phyloP scores from a whole-genome alignment of 805 yeast genomes.

The Pichia pseudocactophila region DNA sequence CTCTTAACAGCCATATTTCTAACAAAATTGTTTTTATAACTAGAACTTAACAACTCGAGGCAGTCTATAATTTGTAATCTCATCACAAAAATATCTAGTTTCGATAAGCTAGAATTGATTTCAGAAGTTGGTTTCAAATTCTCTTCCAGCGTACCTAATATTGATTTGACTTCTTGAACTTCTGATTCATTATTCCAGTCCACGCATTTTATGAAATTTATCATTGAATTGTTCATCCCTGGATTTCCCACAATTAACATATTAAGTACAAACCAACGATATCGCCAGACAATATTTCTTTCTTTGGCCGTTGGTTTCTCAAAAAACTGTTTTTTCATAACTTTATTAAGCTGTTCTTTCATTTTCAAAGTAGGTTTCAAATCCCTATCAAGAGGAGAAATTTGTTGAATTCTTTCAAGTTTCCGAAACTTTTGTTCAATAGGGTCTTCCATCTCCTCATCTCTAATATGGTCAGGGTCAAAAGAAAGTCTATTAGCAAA shows the following conservation, averaged over 20 bases:
- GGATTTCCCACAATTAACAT: constrained; percentile 31
- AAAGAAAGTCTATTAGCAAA: constrained; percentile 30
- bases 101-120: neutral
- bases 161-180: constrained; percentile 57
- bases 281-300: constrained; percentile 84
- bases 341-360: constrained; percentile 61
- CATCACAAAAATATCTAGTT: constrained; percentile 24
- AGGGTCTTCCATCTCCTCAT: constrained; percentile 52
- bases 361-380: constrained; percentile 80
- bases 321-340: constrained; percentile 73
- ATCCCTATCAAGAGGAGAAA: constrained; percentile 70
- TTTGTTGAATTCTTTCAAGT: constrained; percentile 74
- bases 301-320: constrained; percentile 74
- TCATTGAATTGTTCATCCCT: constrained; percentile 29
- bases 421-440: constrained; percentile 81
- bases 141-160: constrained; percentile 24
- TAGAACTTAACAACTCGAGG: constrained; percentile 73
- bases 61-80: constrained; percentile 31
- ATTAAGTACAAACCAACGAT: constrained; percentile 69
- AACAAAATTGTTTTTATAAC: constrained; percentile 62
- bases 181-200: constrained; percentile 84
- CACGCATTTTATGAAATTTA: constrained; percentile 75
- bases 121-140: constrained; percentile 4
- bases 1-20: constrained; percentile 85
- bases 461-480: constrained; percentile 56